phyloP scores from a whole-genome alignment of 805 yeast species.

The Ogataea methylovora region DNA sequence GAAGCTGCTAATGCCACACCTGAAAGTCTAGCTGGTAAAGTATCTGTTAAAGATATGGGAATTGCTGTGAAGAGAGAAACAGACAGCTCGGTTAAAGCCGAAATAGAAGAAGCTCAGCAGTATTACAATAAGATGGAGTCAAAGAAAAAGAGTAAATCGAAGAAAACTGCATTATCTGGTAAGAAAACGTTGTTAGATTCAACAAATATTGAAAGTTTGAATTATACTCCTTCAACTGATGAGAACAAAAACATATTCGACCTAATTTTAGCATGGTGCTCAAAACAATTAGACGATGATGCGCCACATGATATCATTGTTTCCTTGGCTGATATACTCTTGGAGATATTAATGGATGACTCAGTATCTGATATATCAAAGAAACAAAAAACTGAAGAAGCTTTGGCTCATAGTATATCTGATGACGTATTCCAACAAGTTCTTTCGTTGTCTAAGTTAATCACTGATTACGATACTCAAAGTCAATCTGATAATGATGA shows the following conservation, averaged over 20 bases:
- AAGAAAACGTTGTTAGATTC: conserved; percentile 24
- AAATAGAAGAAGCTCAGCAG: background rate
- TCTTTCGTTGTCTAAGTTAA: conserved; percentile 32
- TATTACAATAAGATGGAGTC: background rate
- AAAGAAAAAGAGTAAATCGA: conserved; percentile 6
- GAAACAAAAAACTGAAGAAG: conserved; percentile 42
- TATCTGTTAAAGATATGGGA: conserved; percentile 65
- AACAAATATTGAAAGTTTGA: conserved; percentile 36
- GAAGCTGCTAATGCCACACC: conserved; percentile 57
- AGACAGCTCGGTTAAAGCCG: conserved; percentile 3
- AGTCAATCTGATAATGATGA: conserved; percentile 27
- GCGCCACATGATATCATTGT: conserved; percentile 66
- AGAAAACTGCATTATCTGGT: conserved; percentile 4
- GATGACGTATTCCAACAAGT: conserved; percentile 41
- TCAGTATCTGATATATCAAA: conserved; percentile 33
- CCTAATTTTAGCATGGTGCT: conserved; percentile 52
- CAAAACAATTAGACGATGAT: conserved; percentile 52
- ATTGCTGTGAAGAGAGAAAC: conserved; percentile 23
- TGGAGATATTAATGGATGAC: conserved; percentile 47
- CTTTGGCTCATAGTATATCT: conserved; percentile 34
- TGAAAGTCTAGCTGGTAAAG: conserved; percentile 60
- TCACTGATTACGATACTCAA: conserved; percentile 39
- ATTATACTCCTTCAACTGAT: conserved; percentile 56
- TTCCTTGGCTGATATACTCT: conserved; percentile 62
- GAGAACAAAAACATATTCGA: conserved; percentile 46